Evolutionary conservation across 495 filamentous ascomycete species (phyloP), one percentile per base, ranked within the genome.

Genomic region (Xylaria nigripes): DNA sequence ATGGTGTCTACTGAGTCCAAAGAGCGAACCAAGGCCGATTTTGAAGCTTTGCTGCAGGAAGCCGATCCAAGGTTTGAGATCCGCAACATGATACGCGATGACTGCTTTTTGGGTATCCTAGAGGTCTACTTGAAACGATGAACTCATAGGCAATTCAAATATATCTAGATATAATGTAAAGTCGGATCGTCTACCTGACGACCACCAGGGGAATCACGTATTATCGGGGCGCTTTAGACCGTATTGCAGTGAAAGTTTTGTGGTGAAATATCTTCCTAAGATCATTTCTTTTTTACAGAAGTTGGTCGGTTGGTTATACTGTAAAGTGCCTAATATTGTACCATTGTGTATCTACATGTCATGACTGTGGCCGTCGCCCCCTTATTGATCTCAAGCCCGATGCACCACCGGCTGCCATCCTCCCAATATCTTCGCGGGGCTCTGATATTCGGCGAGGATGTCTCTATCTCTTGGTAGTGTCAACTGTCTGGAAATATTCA

Each of bases 1-100:
- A 58, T 68, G 30, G 64, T 71, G 65, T 22, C 65, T 23, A 45
- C 67, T 21, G 18, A 6, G 6, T 50, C 57, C 1, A 69, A 67
- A 43, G 59, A 69, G 52, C 29, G 67, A 0, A 65, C 61, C 0
- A 44, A 54, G 49, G 24, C 29, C 6, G 63, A 67, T 25, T 70
- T 68, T 48, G 47, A 45, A 45, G 34, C 25, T 3, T 48, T 68
- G 0, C 40, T 68, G 16, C 58, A 62, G 29, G 50, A 57, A 36
- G 67, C 67, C 6, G 67, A 67, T 46, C 0, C 23, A 1, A 58
- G 62, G 46, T 61, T 47, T 47, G 51, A 57, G 48, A 38, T 63
- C 15, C 13, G 25, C 1, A 61, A 58, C 18, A 51, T 62, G 2
- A 52, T 48, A 29, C 19, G 16, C 30, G 36, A 2, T 45, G 45